Evolutionary conservation across 1,139 yeast species (phyloP).

Genomic region (Suhomyces panamericanus): DNA sequence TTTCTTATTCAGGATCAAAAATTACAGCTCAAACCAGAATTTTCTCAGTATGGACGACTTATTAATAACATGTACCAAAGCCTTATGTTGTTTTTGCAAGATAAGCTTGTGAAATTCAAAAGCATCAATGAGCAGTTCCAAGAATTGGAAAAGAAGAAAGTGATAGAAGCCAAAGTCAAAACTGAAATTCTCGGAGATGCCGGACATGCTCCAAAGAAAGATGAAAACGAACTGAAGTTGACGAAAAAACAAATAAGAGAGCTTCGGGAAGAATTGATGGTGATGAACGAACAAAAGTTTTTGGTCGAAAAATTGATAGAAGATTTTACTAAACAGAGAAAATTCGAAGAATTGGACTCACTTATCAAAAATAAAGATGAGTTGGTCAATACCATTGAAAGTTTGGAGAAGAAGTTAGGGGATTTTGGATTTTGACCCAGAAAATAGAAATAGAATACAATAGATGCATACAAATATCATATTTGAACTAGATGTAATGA

Average conservation of each 20-base stretch:
- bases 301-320: conserved; percentile 64
- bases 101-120: conserved; percentile 32
- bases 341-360: conserved; percentile 73
- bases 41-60: conserved; percentile 20
- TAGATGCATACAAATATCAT: background rate
- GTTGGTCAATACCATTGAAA: conserved; percentile 51
- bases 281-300: conserved; percentile 78
- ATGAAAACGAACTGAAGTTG: conserved; percentile 26
- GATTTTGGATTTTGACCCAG: conserved; percentile 53
- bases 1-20: conserved; percentile 20
- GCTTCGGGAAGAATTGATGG: conserved; percentile 76
- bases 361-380: conserved; percentile 62
- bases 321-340: conserved; percentile 62
- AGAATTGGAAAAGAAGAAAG: conserved; percentile 21
- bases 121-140: conserved; percentile 28
- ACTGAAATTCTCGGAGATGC: background rate
- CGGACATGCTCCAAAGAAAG: conserved; percentile 1
- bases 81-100: conserved; percentile 36
- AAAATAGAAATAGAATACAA: background rate
- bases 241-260: conserved; percentile 56
- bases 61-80: conserved; percentile 39
- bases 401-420: conserved; percentile 57
- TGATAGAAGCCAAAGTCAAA: conserved; percentile 4
- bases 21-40: conserved; percentile 20
- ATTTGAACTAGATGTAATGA: too few species aligned